Conservation (phyloP, 495 filamentous ascomycete species). For the Penicillium pancosmium region DNA sequence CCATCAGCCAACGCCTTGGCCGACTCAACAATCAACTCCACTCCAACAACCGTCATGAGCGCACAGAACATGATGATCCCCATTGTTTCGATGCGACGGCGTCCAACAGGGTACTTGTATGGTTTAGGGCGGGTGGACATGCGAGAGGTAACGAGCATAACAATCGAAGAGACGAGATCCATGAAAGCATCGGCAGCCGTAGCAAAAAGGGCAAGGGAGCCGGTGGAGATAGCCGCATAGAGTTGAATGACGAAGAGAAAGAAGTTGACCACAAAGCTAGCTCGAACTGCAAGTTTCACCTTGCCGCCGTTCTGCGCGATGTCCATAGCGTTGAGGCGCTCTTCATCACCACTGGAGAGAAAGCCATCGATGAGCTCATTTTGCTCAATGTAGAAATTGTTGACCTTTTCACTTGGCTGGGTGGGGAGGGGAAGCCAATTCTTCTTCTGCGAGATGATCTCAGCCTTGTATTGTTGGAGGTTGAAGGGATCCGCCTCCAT, state of each 20-base stretch:
- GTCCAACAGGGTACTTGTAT: constrained; percentile 60
- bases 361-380: constrained; percentile 60
- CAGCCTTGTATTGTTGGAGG: constrained; percentile 20
- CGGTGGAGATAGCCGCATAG: constrained; percentile 59
- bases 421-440: constrained; percentile 11
- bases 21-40: constrained; percentile 56
- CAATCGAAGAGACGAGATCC: constrained; percentile 60
- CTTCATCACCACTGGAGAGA: constrained; percentile 55
- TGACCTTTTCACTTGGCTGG: constrained; percentile 13
- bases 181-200: constrained; percentile 62
- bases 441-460: constrained; percentile 11
- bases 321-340: constrained; percentile 49
- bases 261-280: constrained; percentile 55
- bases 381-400: constrained; percentile 52
- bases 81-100: constrained; percentile 57
- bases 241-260: constrained; percentile 60
- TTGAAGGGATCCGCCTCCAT: constrained; percentile 17
- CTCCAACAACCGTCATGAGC: constrained; percentile 58
- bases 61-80: constrained; percentile 63
- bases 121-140: constrained; percentile 54
- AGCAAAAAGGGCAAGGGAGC: constrained; percentile 58
- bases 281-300: constrained; percentile 59
- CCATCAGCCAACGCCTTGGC: constrained; percentile 47
- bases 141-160: constrained; percentile 56
- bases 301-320: constrained; percentile 51